Percentiles rank a stretch among this genome's conserved stretches.
phyloP scores from a whole-genome alignment of 345 rosid species.

The Eucalyptus marginata region DNA sequence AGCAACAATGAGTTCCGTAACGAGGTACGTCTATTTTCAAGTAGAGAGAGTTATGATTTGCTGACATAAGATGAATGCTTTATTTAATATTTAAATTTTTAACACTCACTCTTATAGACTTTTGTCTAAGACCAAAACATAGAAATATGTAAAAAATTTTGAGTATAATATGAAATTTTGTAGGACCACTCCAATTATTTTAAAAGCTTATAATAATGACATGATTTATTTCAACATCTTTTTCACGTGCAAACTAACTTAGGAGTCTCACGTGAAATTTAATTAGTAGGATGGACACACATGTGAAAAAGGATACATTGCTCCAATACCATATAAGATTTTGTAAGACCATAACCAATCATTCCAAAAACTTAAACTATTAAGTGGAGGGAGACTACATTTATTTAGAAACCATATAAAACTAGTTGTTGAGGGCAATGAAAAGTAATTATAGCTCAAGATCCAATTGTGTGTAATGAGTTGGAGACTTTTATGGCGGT shows the following conservation, averaged over 20 bases:
- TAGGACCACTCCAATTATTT: rapidly evolving
- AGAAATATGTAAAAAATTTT: neutral
- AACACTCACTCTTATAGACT: neutral
- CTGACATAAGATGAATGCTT: neutral
- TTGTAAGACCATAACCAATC: neutral
- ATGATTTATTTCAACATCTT: too few species aligned
- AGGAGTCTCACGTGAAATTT: rapidly evolving
- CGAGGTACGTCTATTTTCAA: neutral
- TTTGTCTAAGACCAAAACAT: neutral
- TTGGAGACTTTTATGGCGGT: rapidly evolving
- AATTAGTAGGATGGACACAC: rapidly evolving
- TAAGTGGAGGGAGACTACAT: neutral
- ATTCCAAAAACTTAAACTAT: neutral
- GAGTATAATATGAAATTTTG: neutral
- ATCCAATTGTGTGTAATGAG: neutral
- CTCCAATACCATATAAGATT: too few species aligned
- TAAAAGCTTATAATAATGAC: neutral
- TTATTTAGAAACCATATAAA: neutral
- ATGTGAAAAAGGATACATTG: rapidly evolving
- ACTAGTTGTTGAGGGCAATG: neutral
- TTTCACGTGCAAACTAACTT: neutral
- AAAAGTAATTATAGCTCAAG: neutral
- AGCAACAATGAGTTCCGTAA: neutral
- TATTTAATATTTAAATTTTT: too few species aligned
- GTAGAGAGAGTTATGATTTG: neutral